Evolutionary conservation across 169 alveolate genomes (phyloP), one percentile per base, ranked within the genome.

Genomic region (Blepharisma undulans): DNA sequence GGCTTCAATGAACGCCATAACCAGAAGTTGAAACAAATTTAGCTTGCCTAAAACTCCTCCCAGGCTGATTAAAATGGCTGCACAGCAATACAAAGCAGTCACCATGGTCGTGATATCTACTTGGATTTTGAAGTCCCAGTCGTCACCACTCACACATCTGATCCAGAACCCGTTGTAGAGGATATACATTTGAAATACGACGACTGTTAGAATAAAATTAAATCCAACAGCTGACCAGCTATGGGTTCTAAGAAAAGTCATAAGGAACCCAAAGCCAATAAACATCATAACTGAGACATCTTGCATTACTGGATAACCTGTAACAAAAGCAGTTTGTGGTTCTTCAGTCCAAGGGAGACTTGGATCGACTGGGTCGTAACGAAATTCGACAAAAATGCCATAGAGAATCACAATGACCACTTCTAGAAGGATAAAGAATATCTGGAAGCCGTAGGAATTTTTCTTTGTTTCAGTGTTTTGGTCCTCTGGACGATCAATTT

Each of bases 21-120:
- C 92, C 85, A 94, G 72, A 22, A 94, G 85, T 84, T 96, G 94
- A 76, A 93, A 80, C 10, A 92, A 72, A 89, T 89, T 91, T 27
- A 95, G 81, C 89, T 95, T 96, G 32, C 98, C 98, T 27, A 96
- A 84, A 74, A 95, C 90, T n/a, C 95, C 97, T 30, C 98, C 98
- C 77, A 94, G 93, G 34, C 97, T 66, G 36, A 96, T 95, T 48
- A 96, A 59, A 0, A 87, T 92, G 59, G 97, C 94, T 4, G 95
- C 97, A 7, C 97, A 94, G 27, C 95, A 92, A 87, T 91, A 95
- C 34, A 89, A 92, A 32, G 95, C 95, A 21, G 80, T 79, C 30
- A 94, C 90, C 4, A 96, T 36, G 19, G 48, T 34, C 21, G 33
- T 29, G 27, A 92, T 84, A 76, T 90, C 78, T 4, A 92, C 36